Base-by-base conservation (phyloP, 768 basidiomycete genomes). In the Boletales sp. region DNA sequence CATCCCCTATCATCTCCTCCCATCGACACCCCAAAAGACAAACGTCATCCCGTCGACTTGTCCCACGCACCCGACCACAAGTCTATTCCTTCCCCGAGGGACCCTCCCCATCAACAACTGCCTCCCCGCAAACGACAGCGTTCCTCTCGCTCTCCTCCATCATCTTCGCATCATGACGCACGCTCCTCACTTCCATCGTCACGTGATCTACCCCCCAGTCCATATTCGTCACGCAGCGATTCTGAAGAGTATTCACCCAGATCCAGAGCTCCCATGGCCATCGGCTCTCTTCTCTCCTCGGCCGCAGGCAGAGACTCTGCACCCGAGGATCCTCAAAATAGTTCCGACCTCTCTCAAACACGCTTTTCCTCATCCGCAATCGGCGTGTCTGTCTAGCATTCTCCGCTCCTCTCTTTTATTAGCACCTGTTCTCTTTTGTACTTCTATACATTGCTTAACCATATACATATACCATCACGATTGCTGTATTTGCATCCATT, bases 251-350 rank as follows among this genome's bases (percentile, higher is more conserved):
- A 79, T 58, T 88, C 86, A 1, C 86, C 86, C 39, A 79, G 83
- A 42, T 82, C 86, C 47, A 75, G 83, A 48, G 80, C 80, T 14
- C 83, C 84, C 34, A 90, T 90, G 88, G 82, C 86, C 39, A 90
- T 91, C 57, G 87, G 84, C 24, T 86, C 86, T 1, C 69, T 91
- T 29, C 75, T 89, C 19, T 80, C 83, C 51, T 72, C 59, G 58
- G 78, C 45, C 62, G 75, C 65, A 29, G 53, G 50, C 32, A 63
- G 59, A 52, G 68, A 70, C 41, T 19, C 60, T 40, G 48, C 27
- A 39, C 55, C 52, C 5, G 68, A 70, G 5, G 67, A 68, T 40
- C 30, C 52, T 18, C 62, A 58, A 56, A 59, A 58, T 47, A 18
- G 29, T 24, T 21, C 52, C 9, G 67, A 67, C 11, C 19, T 34